phyloP scores from a whole-genome alignment of 352 stramenopile species.

The Pythium brachiatum region DNA sequence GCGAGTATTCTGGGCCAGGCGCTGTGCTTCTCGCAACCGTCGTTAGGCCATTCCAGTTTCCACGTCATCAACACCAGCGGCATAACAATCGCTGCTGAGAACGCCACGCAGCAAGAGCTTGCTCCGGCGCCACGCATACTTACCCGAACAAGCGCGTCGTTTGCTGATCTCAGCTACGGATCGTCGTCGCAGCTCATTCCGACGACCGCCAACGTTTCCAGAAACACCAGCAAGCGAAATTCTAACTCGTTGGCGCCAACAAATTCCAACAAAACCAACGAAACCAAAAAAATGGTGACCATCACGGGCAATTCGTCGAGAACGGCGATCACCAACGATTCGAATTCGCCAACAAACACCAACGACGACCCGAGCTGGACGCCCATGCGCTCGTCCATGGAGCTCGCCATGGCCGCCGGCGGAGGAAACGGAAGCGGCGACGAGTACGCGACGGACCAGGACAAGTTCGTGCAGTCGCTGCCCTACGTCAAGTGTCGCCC shows the following conservation, averaged over 20 bases:
- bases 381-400: not conserved
- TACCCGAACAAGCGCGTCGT: not conserved
- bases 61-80: conserved; percentile 1
- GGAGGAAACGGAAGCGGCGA: not conserved
- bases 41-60: not conserved
- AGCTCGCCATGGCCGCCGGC: not conserved
- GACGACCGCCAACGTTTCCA: not conserved
- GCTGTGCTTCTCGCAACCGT: conserved; percentile 17
- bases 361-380: conserved; percentile 4
- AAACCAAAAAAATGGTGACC: not conserved
- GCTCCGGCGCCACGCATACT: not conserved
- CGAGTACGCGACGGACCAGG: not conserved
- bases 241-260: not conserved
- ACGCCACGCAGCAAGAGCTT: not conserved
- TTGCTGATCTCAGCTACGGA: not conserved
- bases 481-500: conserved; percentile 67
- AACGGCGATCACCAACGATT: conserved; percentile 5
- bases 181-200: not conserved
- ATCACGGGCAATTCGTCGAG: not conserved
- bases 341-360: conserved; percentile 2
- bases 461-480: conserved; percentile 52
- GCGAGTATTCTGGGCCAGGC: conserved; percentile 11
- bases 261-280: conserved; percentile 1
- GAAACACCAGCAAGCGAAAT: not conserved
- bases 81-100: not conserved